Evolutionary conservation across 1,284 basidiomycete genomes (phyloP).

Genomic region (Fomitopsis palustris): DNA sequence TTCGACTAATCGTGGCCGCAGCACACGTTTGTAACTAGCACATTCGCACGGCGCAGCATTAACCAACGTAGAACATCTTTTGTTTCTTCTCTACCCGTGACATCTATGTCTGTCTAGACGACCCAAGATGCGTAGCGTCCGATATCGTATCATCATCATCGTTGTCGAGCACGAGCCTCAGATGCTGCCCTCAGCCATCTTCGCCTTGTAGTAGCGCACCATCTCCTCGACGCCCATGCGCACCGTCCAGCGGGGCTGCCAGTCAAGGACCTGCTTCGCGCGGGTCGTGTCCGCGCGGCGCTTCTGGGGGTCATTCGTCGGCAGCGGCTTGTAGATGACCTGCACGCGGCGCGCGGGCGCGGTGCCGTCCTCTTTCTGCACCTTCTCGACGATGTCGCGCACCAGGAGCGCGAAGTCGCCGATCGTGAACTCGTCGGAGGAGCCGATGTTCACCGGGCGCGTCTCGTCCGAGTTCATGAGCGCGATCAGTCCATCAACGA

Average conservation of each 20-base stretch:
- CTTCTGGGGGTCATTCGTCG: conserved; percentile 92
- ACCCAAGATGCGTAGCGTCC: background rate
- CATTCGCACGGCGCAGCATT: background rate
- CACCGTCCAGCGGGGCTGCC: conserved; percentile 93
- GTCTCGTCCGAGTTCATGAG: conserved; percentile 91
- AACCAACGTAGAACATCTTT: conserved; percentile 1
- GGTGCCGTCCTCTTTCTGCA: conserved; percentile 79
- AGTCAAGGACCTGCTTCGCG: conserved; percentile 81
- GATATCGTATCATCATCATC: background rate
- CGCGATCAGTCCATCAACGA: conserved; percentile 80
- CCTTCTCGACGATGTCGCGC: conserved; percentile 84
- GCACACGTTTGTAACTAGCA: conserved; percentile 5
- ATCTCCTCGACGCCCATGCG: conserved; percentile 92
- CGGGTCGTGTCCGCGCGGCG: conserved; percentile 90
- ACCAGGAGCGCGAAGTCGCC: conserved; percentile 87
- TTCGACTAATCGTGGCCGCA: conserved; percentile 2
- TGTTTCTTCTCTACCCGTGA: background rate
- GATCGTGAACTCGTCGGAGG: conserved; percentile 92
- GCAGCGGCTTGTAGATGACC: conserved; percentile 83
- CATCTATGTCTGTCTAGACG: background rate
- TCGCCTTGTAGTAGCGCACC: conserved; percentile 87
- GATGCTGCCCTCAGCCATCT: conserved; percentile 79
- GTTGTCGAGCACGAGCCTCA: conserved; percentile 24
- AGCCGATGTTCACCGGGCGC: conserved; percentile 94
- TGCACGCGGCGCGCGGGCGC: conserved; percentile 54